Conservation (phyloP, 75 land plant species). For the Selaginella moellendorffii region DNA sequence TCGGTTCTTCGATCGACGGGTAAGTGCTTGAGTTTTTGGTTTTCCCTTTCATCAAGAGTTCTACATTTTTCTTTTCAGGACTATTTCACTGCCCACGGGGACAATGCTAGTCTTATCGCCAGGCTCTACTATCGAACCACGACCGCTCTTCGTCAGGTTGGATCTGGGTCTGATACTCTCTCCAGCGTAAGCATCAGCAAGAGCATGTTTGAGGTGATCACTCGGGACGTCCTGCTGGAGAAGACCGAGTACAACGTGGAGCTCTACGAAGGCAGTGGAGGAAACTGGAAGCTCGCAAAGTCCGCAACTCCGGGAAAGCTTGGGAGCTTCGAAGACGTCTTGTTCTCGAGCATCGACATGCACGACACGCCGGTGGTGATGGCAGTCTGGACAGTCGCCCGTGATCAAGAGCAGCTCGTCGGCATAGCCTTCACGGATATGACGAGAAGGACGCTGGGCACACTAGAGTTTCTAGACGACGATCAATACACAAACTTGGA, state of each 20-base stretch:
- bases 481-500: conserved; percentile 88
- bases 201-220: conserved; percentile 88
- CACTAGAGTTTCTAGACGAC: conserved; percentile 88
- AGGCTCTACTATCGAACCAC: conserved; percentile 77
- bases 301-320: conserved; percentile 84
- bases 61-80: conserved; percentile 33
- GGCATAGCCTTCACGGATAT: conserved; percentile 74
- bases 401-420: conserved; percentile 55
- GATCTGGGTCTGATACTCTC: conserved; percentile 51
- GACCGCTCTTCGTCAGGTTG: conserved; percentile 68
- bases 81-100: conserved; percentile 94
- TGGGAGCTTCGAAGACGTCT: conserved; percentile 81
- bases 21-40: conserved; percentile 16
- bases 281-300: conserved; percentile 76
- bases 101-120: conserved; percentile 83
- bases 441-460: conserved; percentile 61
- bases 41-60: background rate
- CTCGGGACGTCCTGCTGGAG: conserved; percentile 76
- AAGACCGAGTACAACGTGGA: conserved; percentile 84
- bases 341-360: conserved; percentile 97
- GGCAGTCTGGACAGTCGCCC: conserved; percentile 40
- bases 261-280: conserved; percentile 90
- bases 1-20: conserved; percentile 90
- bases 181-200: conserved; percentile 80
- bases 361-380: conserved; percentile 84